Conservation (phyloP, 495 filamentous ascomycete species). For the Letharia lupina region DNA sequence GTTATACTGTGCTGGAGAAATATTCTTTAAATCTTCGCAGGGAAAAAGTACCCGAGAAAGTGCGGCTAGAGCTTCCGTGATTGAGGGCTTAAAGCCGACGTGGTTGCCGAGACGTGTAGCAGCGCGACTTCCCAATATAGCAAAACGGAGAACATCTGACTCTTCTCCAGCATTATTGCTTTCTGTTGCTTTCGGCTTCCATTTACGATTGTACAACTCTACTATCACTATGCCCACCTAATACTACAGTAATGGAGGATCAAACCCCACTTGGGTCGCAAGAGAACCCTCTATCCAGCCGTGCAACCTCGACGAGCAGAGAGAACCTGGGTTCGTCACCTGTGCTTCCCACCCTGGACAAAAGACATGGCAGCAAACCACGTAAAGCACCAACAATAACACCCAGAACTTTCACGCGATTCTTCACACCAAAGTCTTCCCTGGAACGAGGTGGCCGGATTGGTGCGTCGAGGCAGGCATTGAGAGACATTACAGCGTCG, state of each 20-base stretch:
- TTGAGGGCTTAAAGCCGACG: constrained; percentile 4
- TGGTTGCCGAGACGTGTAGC: constrained; percentile 8
- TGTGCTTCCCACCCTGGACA: constrained; percentile 12
- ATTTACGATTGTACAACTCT: neutral
- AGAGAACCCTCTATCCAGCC: constrained; percentile 11
- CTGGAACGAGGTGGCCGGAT: constrained; percentile 36
- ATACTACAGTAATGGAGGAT: constrained; percentile 7
- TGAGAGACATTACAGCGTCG: constrained; percentile 61
- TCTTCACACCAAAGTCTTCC: constrained; percentile 65
- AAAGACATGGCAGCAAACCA: constrained; percentile 31
- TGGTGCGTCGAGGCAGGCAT: constrained; percentile 51
- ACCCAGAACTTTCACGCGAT: constrained; percentile 65
- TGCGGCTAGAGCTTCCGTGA: neutral
- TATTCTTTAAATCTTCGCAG: neutral
- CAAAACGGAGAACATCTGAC: neutral
- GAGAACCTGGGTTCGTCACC: constrained; percentile 18
- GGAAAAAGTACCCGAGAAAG: constrained; percentile 14
- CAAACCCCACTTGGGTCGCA: constrained; percentile 17
- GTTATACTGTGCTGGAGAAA: neutral
- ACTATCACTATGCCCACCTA: neutral
- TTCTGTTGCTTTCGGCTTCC: neutral
- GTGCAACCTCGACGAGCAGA: constrained; percentile 3
- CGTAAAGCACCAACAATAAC: constrained; percentile 53
- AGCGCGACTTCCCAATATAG: constrained; percentile 4
- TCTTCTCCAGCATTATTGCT: neutral